Percentiles rank a stretch among this genome's conserved stretches.
Evolutionary conservation across 2,329 filamentous ascomycete species (phyloP).

Genomic region (Colletotrichum zoysiae): DNA sequence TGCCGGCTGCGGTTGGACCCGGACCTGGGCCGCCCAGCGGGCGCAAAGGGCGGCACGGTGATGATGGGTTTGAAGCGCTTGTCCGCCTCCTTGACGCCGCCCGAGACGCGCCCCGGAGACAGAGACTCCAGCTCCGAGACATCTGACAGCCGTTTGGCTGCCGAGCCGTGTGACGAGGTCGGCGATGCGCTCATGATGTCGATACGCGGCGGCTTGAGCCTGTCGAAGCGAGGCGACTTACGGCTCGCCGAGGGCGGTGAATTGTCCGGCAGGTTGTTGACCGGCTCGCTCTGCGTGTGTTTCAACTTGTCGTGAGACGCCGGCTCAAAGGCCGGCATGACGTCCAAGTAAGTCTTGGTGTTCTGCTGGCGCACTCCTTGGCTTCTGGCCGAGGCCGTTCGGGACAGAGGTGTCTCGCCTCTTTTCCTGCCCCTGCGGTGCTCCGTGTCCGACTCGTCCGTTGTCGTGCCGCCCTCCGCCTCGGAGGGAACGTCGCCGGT

Average conservation of each 20-base stretch:
- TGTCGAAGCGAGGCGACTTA: slow-evolving; percentile 60
- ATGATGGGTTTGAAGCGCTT: slow-evolving; percentile 53
- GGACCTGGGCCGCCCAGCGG: slow-evolving; percentile 43
- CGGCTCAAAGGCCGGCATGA: slow-evolving; percentile 64
- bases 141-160: slow-evolving; percentile 49
- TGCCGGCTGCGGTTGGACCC: slow-evolving; percentile 51
- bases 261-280: slow-evolving; percentile 3
- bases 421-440: slow-evolving; percentile 55
- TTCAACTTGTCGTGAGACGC: slow-evolving; percentile 44
- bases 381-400: slow-evolving; percentile 39
- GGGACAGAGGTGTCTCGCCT: slow-evolving; percentile 43
- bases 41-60: slow-evolving; percentile 45
- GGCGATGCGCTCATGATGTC: slow-evolving; percentile 60
- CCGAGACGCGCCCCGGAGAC: slow-evolving; percentile 48
- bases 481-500: slow-evolving; percentile 46
- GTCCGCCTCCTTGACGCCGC: slow-evolving; percentile 49
- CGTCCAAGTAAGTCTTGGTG: slow-evolving; percentile 62
- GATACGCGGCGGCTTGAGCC: slow-evolving; percentile 63
- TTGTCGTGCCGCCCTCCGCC: slow-evolving; percentile 55
- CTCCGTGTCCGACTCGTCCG: slow-evolving; percentile 64
- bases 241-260: slow-evolving; percentile 50
- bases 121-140: slow-evolving; percentile 56
- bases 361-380: slow-evolving; percentile 50
- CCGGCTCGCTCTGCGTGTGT: slow-evolving; percentile 20
- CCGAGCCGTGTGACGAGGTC: slow-evolving; percentile 50